Conservation (phyloP, 208 protist species). For the Leishmania turanica region DNA sequence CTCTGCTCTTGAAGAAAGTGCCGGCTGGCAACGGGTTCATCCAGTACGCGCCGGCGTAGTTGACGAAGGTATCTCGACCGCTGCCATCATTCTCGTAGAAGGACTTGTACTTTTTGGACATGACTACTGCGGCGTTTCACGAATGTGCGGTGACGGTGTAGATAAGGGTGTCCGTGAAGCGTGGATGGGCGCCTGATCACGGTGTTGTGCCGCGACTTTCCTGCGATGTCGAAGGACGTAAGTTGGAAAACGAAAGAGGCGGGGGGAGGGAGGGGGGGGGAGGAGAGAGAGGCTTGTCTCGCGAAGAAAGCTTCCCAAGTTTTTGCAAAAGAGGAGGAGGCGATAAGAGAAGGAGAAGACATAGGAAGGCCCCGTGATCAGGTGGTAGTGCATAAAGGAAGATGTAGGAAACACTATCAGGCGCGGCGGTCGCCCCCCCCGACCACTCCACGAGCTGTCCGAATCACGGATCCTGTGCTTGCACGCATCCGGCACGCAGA, state of each 20-base stretch:
- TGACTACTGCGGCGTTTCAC: neutral
- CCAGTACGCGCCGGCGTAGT: constrained; percentile 79
- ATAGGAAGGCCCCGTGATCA: neutral
- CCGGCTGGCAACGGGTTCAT: constrained; percentile 78
- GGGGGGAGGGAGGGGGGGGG: too few species aligned
- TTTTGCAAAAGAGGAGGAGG: neutral
- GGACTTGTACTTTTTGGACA: constrained; percentile 17
- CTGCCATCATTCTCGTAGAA: constrained; percentile 69
- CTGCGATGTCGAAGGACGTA: neutral
- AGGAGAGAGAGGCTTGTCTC: neutral
- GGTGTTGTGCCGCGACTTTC: neutral
- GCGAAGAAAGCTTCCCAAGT: neutral
- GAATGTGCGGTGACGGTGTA: neutral
- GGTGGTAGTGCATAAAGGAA: neutral
- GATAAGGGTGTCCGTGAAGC: neutral
- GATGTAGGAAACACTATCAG: neutral
- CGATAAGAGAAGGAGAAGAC: neutral
- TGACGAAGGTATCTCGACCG: constrained; percentile 82
- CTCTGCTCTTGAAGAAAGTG: constrained; percentile 45
- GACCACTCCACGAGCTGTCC: neutral
- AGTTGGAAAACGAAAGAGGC: neutral
- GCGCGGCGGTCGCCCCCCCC: too few species aligned
- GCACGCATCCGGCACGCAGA: neutral
- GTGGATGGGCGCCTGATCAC: neutral
- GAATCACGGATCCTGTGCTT: neutral